A percentile compares a stretch with the other conserved stretches of the same genome.
Evolutionary conservation across 129 eudicot genomes (phyloP).

Genomic region (Oenanthe sinensis): DNA sequence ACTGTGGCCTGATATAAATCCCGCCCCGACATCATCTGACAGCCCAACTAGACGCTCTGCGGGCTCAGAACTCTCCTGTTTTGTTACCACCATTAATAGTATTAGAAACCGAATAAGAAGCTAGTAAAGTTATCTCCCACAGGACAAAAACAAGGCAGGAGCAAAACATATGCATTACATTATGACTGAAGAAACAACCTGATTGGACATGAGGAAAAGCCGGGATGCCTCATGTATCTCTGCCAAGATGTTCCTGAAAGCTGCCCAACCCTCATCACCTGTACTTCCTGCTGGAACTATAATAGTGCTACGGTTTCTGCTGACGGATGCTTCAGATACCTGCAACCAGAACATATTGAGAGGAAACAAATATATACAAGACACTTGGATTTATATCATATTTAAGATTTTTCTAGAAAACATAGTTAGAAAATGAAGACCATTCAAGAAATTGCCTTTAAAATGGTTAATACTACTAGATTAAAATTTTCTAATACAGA

Average conservation of each 20-base stretch:
- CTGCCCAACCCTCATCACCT: conserved; percentile 93
- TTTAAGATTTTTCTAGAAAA: not conserved
- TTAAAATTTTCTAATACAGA: not conserved
- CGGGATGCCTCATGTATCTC: conserved; percentile 90
- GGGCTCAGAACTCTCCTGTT: conserved; percentile 66
- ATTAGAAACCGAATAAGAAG: not conserved
- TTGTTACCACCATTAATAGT: conserved; percentile 6
- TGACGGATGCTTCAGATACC: conserved; percentile 98
- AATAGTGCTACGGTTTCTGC: conserved; percentile 94
- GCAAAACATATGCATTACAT: conserved; percentile 1
- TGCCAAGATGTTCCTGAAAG: conserved; percentile 87
- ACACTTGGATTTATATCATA: not conserved
- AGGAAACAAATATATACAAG: not conserved
- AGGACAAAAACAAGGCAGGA: not conserved
- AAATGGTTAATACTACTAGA: not conserved
- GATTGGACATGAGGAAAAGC: conserved; percentile 67
- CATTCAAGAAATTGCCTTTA: not conserved
- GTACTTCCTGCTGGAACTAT: conserved; percentile 97
- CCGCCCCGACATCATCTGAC: conserved; percentile 98
- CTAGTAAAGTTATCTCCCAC: not conserved
- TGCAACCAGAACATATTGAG: conserved; percentile 27
- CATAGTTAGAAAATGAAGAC: not conserved
- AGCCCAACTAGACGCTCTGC: conserved; percentile 80
- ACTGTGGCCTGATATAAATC: conserved; percentile 90
- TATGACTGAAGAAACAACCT: conserved; percentile 30